A percentile compares a stretch with the other conserved stretches of the same genome.
These are phyloP conservation scores for Mycena alexandri DNA, from an alignment of 768 basidiomycete genomes.

Conservation along the genomic window DNA sequence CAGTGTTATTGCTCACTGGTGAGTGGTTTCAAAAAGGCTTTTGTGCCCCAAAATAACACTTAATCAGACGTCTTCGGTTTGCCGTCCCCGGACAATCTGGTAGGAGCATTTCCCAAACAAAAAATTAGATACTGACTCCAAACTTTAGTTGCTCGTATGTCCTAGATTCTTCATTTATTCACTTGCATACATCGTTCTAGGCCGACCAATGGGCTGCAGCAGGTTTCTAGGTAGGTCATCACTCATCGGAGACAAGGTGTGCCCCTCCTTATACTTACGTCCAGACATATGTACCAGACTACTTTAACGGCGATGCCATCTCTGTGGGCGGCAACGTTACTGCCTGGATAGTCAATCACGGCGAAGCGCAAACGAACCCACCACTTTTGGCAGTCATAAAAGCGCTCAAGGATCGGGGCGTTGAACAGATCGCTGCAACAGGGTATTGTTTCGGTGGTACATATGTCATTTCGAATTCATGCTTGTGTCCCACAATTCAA, in stretches of 20 bases:
- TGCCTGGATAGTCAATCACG: slow-evolving; percentile 50
- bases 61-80: slow-evolving; percentile 35
- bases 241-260: too few relatives aligned
- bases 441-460: slow-evolving; percentile 53
- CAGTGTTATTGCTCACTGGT: slow-evolving; percentile 36
- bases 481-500: not conserved
- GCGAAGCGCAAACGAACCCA: slow-evolving; percentile 45
- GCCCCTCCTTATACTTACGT: not conserved
- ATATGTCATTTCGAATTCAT: not conserved
- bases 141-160: slow-evolving; percentile 15
- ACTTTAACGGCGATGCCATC: slow-evolving; percentile 30
- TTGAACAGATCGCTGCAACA: slow-evolving; percentile 49
- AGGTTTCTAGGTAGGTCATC: slow-evolving; percentile 24
- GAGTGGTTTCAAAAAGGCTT: not conserved
- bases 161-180: not conserved
- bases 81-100: slow-evolving; percentile 34
- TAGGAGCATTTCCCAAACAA: not conserved
- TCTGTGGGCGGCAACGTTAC: slow-evolving; percentile 34
- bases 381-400: slow-evolving; percentile 47
- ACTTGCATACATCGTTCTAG: not conserved
- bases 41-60: not conserved
- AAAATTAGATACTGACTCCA: not conserved
- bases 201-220: slow-evolving; percentile 38
- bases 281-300: slow-evolving; percentile 35
- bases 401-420: slow-evolving; percentile 50